Evolutionary conservation across 768 basidiomycete species (phyloP), one percentile per base, ranked within the genome.

Genomic region (Psilocybe azurescens): DNA sequence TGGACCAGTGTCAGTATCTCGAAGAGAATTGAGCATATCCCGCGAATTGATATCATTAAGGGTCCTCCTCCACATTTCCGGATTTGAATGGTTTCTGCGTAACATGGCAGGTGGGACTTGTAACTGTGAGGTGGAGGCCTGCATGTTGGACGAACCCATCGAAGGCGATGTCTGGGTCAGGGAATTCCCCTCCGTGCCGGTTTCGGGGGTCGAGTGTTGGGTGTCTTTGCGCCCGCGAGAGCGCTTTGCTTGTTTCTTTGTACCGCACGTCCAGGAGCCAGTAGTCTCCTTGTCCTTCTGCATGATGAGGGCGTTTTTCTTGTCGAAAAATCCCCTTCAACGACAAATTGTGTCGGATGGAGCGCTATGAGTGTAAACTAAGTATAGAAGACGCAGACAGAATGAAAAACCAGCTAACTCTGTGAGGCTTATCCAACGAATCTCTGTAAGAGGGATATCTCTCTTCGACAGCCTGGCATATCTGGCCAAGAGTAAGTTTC

Each of bases 381-480:
- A 41, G 24, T 28, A 38, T 39, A 5, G 18, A 24, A 36, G 4
- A 32, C 10, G n/a, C 7, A 54, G 14, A 3, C 3, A 7, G 2
- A 11, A n/a, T 36, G 8, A 24, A 14, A 10, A 39, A 2, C 4
- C n/a, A 38, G 36, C 36, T 16, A 6, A 36, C 36, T 28, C 36
- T 24, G 32, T 32, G 28, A 4, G 20, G 18, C n/a, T 56, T 47
- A 1, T 56, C 56, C 14, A 1, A 44, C 41, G 38, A 5, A n/a
- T 20, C 54, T 14, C 52, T 62, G 10, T 10, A 49, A 8, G 29
- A 18, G 1, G 67, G 64, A 18, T 59, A 65, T 30, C 67, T 44
- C 1, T 56, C 33, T 33, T 65, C 67, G 33, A 67, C 55, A 16
- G 56, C 67, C 1, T 24, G 48, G 18, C 60, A 63, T n/a, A 67